Base-by-base conservation (phyloP, 208 protist genomes). In the Wallacemonas sp. region DNA sequence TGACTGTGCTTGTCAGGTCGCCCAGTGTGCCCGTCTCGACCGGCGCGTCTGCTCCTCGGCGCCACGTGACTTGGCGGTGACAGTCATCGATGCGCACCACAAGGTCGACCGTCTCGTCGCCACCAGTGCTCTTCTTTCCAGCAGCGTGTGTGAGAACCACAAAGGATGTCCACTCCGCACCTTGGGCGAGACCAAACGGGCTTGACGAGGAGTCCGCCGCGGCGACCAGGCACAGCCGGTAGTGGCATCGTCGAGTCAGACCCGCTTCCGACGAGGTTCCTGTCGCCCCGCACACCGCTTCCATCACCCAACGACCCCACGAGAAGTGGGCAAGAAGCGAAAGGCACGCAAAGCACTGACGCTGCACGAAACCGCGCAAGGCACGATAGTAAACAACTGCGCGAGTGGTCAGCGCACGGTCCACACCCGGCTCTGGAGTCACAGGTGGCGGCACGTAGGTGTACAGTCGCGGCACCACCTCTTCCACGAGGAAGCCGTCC, bases 291-390 rank as follows among this genome's bases (percentile, higher is more conserved):
- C 36, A 55, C 53, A 33, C 45, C 32, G 37, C 48, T 37, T 45
- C 41, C 1, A 46, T 42, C n/a, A 81, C 54, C 36, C 63, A 71
- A 62, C 74, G 69, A 46, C 69, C 72, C 75, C 75, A 81, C 15
- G 74, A 61, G 32, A 68, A 58, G 44, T 81, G 75, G 41, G 75
- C 69, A 24, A 81, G 67, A 3, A 68, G 42, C 29, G 75, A 63
- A 37, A 81, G 46, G 21, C 59, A 48, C 26, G 66, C 62, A 57
- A 81, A 81, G 41, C 59, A 76, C 34, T 69, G 69, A 36, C 64
- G 62, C 57, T 81, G 75, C 19, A 57, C 29, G 52, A 66, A 81
- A n/a, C 61, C 48, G 30, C 45, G 36, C 21, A 71, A 26, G 1
- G 29, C 64, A 13, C 50, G 42, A 37, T 27, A 30, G 1, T 53